Evolutionary conservation across 108 stramenopile species (phyloP), one percentile per base, ranked within the genome.

Genomic region (Cyclostephanos tholiformis): DNA sequence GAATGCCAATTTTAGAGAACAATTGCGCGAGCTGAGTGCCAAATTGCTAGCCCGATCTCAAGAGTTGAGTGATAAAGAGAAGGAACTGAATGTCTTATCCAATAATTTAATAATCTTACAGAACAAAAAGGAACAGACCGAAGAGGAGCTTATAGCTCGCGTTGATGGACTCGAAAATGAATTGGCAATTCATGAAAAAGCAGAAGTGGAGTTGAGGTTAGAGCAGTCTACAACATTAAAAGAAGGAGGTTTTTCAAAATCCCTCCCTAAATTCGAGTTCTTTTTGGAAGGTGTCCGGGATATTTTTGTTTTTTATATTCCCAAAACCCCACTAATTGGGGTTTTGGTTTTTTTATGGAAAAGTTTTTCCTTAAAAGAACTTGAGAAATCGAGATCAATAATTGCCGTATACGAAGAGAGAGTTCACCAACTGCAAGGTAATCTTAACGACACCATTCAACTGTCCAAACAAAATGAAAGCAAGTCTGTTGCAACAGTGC

Each of bases 371-470:
- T n/a, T 49, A 41, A 25, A 65, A 20, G 73, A 60, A 20, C 74
- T 75, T 27, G 38, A 60, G 35, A 39, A 30, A 12, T 51, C 41
- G 48, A 1, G 11, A 48, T 46, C 23, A 26, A 49, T 22, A n/a
- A 72, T 63, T 23, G 26, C 48, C 16, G 61, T 61, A 49, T 29
- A 72, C 10, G 62, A 72, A 19, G 29, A 59, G 60, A 51, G 59
- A 60, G 20, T 72, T 36, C 38, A 50, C 27, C 27, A 49, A 2
- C 65, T 74, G 16, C 43, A 57, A 38, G 26, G 56, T 2, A 23
- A 19, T 38, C 51, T 74, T 12, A 26, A 32, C 12, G 64, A 65
- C 27, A 36, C 25, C 6, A 0, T 36, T 2, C 22, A 59, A 22
- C 13, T 23, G 38, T 32, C 61, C 22, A 29, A 41, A 8, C 44